These are phyloP conservation scores for Chlamydomonas sp. DNA, from an alignment of 139 green algal species.

Conservation along the genomic window DNA sequence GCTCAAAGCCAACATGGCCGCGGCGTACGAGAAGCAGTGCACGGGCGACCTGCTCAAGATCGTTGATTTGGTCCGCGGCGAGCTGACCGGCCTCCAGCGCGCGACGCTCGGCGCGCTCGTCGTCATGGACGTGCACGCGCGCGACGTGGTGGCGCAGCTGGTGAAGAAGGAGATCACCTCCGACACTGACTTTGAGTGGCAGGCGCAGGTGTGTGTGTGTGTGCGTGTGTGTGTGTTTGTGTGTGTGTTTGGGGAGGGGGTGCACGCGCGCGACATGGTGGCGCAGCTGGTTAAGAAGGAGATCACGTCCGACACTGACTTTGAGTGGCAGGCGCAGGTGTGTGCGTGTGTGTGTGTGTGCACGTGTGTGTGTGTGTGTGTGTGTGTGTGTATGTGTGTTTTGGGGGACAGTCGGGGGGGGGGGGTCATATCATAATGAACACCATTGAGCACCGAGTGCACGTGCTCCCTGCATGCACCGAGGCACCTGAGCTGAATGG, in stretches of 20 bases:
- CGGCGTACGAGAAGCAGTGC: slow-evolving; percentile 35
- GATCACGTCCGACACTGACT: slow-evolving; percentile 31
- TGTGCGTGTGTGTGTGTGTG: no score
- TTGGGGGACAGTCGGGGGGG: no score
- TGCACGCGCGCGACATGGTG: slow-evolving; percentile 67
- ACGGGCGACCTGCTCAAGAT: slow-evolving; percentile 35
- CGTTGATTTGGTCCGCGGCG: slow-evolving; percentile 52
- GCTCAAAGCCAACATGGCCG: slow-evolving; percentile 9
- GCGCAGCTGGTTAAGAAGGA: slow-evolving; percentile 33
- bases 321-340: slow-evolving; percentile 54
- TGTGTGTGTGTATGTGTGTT: no score
- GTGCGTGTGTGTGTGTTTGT: no score
- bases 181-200: no score
- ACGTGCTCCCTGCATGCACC: no score
- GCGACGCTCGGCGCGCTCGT: slow-evolving; percentile 67
- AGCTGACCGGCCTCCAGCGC: slow-evolving; percentile 64
- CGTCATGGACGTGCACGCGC: slow-evolving; percentile 71
- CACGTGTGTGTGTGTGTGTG: no score
- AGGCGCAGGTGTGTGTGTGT: no score
- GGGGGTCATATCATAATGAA: no score
- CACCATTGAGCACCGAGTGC: no score
- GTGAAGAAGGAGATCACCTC: slow-evolving; percentile 26
- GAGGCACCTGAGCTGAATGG: no score
- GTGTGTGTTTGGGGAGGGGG: no score
- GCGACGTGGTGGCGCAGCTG: slow-evolving; percentile 58